These are phyloP conservation scores for Furcasterigmium sp. DNA, from an alignment of 2,329 filamentous ascomycete species.

Conservation along the genomic window DNA sequence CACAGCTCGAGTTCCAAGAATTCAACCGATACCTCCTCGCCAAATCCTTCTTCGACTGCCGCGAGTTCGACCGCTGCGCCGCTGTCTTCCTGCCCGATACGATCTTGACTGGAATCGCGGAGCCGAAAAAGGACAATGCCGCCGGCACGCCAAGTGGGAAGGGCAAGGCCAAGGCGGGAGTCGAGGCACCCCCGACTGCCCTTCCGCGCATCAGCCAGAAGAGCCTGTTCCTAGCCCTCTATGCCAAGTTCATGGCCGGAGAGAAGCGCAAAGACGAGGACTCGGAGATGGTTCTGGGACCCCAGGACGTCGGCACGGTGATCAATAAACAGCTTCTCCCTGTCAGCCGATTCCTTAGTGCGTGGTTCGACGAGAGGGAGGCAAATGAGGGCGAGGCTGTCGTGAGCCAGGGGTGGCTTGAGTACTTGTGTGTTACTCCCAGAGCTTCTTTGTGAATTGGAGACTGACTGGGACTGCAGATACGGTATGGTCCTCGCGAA, in stretches of 20 bases:
- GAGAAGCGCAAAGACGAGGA: constrained; percentile 97
- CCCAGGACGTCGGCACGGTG: constrained; percentile 79
- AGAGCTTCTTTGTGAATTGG: neutral
- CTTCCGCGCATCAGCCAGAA: constrained; percentile 73
- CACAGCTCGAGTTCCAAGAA: constrained; percentile 71
- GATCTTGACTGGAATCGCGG: constrained; percentile 62
- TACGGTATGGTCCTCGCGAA: constrained; percentile 89
- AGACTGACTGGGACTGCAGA: constrained; percentile 25
- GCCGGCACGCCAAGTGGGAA: constrained; percentile 49
- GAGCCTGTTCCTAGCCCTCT: constrained; percentile 85
- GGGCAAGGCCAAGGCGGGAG: constrained; percentile 41
- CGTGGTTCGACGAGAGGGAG: constrained; percentile 69
- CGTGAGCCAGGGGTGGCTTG: constrained; percentile 84
- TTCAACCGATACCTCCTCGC: constrained; percentile 81
- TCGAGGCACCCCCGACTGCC: constrained; percentile 13
- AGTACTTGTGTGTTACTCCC: constrained; percentile 57
- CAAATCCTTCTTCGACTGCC: constrained; percentile 91
- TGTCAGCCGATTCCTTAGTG: constrained; percentile 70
- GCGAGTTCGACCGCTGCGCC: constrained; percentile 90
- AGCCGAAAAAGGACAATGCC: constrained; percentile 30
- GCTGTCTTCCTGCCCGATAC: constrained; percentile 81
- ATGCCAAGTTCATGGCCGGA: constrained; percentile 86
- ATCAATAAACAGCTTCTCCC: constrained; percentile 78
- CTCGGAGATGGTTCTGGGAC: constrained; percentile 93
- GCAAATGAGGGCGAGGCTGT: constrained; percentile 52